These are phyloP conservation scores for Epichloe aotearoae DNA, from an alignment of 2,329 filamentous ascomycete species.

Conservation along the genomic window DNA sequence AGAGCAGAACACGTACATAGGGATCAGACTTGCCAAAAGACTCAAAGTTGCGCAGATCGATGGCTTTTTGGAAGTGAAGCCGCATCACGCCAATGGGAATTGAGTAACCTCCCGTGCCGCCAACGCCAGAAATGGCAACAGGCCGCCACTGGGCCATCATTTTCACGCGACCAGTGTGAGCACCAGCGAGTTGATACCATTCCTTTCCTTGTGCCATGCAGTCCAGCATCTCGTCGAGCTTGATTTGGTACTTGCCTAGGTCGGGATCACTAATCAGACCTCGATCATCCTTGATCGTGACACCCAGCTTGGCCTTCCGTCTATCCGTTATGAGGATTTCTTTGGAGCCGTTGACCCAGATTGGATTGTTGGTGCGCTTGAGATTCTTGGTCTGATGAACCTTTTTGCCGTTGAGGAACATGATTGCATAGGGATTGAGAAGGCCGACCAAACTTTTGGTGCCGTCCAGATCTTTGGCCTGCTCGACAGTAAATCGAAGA, in stretches of 20 bases:
- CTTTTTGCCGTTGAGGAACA: constrained; percentile 86
- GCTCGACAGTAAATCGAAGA: constrained; percentile 81
- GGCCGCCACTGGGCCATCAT: constrained; percentile 92
- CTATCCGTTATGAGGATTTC: constrained; percentile 92
- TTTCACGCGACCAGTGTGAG: constrained; percentile 74
- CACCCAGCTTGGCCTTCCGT: constrained; percentile 75
- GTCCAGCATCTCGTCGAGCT: constrained; percentile 83
- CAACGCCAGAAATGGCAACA: constrained; percentile 70
- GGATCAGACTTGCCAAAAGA: constrained; percentile 95
- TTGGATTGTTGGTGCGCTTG: constrained; percentile 94
- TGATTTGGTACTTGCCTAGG: constrained; percentile 88
- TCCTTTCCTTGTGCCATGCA: constrained; percentile 86
- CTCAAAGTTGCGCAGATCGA: constrained; percentile 79
- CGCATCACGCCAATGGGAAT: constrained; percentile 92
- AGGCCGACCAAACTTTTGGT: constrained; percentile 83
- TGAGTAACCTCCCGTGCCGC: constrained; percentile 75
- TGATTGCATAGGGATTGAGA: constrained; percentile 78
- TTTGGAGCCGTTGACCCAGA: constrained; percentile 87
- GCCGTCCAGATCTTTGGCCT: constrained; percentile 89
- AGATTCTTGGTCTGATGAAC: constrained; percentile 81
- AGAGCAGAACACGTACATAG: constrained; percentile 78
- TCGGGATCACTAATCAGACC: constrained; percentile 73
- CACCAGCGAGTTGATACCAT: constrained; percentile 82
- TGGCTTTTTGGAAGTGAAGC: constrained; percentile 76
- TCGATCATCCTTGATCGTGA: constrained; percentile 92